Percentiles rank a stretch among this genome's conserved stretches.
phyloP scores from a whole-genome alignment of 345 rosid species.

The Mangifera indica region DNA sequence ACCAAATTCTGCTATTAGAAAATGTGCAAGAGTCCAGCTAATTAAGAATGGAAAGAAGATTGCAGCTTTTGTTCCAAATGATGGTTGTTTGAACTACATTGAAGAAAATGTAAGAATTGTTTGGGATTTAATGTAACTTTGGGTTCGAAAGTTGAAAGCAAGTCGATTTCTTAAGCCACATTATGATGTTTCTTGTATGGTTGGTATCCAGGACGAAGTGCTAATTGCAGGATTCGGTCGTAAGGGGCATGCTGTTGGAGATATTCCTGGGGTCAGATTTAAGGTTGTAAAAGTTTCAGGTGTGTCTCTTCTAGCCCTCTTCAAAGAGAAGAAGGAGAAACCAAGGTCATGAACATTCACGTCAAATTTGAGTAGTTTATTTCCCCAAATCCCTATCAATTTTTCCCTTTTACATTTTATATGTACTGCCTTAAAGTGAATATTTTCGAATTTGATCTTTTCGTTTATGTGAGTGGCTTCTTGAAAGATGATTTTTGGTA shows the following conservation, averaged over 20 bases:
- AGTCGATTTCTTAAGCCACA: background rate
- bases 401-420: background rate
- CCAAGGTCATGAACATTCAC: conserved; percentile 51
- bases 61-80: conserved; percentile 46
- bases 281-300: conserved; percentile 79
- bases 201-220: conserved; percentile 54
- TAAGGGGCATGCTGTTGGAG: conserved; percentile 65
- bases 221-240: conserved; percentile 69
- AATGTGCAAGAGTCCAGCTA: conserved; percentile 44
- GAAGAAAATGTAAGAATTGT: conserved; percentile 39
- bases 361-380: no score
- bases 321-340: conserved; percentile 70
- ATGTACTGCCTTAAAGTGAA: background rate
- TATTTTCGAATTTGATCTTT: background rate
- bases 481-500: background rate
- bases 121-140: background rate
- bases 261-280: conserved; percentile 78
- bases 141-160: background rate
- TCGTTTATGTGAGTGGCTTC: background rate
- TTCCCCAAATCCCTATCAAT: no score
- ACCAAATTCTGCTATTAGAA: conserved; percentile 50
- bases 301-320: conserved; percentile 65
- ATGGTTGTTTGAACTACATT: conserved; percentile 45
- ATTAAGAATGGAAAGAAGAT: conserved; percentile 50
- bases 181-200: background rate